Evolutionary conservation across 1,284 basidiomycete species (phyloP), one percentile per base, ranked within the genome.

Genomic region (Psilocybe mexicana): DNA sequence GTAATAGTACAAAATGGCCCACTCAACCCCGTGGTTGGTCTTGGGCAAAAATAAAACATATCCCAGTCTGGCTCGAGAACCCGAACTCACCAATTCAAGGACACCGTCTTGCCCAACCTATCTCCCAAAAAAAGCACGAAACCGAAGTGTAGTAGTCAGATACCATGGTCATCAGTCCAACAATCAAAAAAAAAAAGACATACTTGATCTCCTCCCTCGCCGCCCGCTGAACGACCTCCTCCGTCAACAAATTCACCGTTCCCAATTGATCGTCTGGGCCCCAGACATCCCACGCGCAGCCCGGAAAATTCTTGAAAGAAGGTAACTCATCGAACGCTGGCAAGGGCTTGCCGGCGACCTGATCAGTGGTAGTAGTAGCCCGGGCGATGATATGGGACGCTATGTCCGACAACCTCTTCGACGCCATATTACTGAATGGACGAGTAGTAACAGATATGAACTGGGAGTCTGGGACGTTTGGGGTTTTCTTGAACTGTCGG

Each of bases 221-320:
- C 11, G 84, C 81, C 44, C 75, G 75, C 65, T 80, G 76, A 12
- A 90, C 85, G 6, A 88, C 78, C 6, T 82, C 79, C 18, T 84
- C 80, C 2, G 88, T 90, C 53, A 91, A 72, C 43, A 90, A 61
- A 69, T 90, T 90, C 52, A 90, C 74, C 1, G 87, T 90, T 4
- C 88, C 88, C 10, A 91, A 75, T 65, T 90, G 76, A 63, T 91
- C 89, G 23, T 85, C 81, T 42, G 77, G 70, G 23, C 88, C 88
- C 87, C 88, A 91, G 2, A 91, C 78, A 1, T 76, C 76, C 89
- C 89, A 91, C 1, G 88, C 88, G 61, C 86, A 88, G 6, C 86
- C 87, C 6, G 74, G 68, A 58, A 82, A 76, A 50, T 85, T 74
- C 59, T 83, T 79, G 70, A 82, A 88, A 28, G 67, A 64, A 11